These are phyloP conservation scores for Zygoascus meyerae DNA, from an alignment of 1,139 yeast genomes.

Conservation along the genomic window DNA sequence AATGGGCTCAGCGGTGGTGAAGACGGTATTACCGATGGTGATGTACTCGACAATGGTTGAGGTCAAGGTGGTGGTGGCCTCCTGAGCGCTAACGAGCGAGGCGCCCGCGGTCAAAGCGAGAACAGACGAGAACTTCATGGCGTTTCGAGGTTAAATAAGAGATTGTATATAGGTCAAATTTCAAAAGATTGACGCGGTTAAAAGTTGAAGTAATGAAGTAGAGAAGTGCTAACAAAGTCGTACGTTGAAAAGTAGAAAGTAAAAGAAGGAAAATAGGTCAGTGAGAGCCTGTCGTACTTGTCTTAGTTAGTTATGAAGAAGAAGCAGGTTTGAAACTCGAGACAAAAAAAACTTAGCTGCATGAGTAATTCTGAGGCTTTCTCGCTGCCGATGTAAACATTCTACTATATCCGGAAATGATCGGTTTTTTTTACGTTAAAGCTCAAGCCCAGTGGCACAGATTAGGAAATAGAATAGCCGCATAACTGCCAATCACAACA, in stretches of 20 bases:
- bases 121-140: constrained; percentile 16
- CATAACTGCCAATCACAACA: too few species aligned
- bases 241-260: not conserved
- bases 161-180: not conserved
- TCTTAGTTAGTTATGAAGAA: too few species aligned
- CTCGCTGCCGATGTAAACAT: constrained; percentile 7
- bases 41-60: constrained; percentile 25
- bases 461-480: too few species aligned
- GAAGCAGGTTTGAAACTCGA: not conserved
- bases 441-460: too few species aligned
- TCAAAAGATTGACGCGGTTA: constrained; percentile 10
- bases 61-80: constrained; percentile 22
- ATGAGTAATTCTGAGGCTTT: not conserved
- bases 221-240: not conserved
- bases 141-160: not conserved
- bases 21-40: constrained; percentile 18
- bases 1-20: constrained; percentile 14
- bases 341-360: constrained; percentile 4
- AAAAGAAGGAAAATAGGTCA: not conserved
- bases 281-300: not conserved
- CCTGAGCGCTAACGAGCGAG: constrained; percentile 14
- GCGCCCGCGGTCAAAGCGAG: constrained; percentile 11
- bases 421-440: too few species aligned
- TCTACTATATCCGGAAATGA: constrained; percentile 1
- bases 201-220: constrained; percentile 6